A percentile compares a stretch with the other conserved stretches of the same genome.
Evolutionary conservation across 441 rosid species (phyloP).

Genomic region (Eugenia klotzschiana): DNA sequence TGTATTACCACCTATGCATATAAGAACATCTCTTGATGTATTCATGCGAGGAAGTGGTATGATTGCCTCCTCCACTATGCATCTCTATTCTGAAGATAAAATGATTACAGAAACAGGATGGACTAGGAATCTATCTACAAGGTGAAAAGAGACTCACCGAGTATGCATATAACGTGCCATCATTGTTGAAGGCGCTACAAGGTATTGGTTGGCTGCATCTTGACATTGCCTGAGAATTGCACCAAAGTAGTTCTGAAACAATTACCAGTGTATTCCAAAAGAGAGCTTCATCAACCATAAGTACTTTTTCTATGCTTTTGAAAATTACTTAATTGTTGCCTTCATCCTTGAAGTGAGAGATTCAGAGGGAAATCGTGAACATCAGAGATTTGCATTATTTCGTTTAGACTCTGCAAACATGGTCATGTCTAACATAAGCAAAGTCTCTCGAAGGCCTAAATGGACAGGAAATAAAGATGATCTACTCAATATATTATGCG

Average conservation of each 20-base stretch:
- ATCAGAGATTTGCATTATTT: neutral
- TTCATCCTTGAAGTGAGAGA: neutral
- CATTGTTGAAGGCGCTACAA: constrained; percentile 76
- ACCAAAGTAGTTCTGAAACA: neutral
- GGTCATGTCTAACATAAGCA: neutral
- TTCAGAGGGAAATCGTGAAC: neutral
- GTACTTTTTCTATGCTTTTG: neutral
- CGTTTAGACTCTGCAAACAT: neutral
- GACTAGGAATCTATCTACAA: neutral
- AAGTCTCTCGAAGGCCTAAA: neutral
- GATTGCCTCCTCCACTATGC: neutral
- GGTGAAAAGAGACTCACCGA: constrained; percentile 28
- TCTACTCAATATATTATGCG: neutral
- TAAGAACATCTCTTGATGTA: neutral
- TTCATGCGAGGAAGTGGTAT: neutral
- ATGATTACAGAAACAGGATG: neutral
- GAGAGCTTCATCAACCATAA: neutral
- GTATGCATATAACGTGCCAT: constrained; percentile 82
- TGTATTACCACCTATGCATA: neutral
- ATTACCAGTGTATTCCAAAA: neutral
- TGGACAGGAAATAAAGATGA: neutral
- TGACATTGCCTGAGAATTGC: constrained; percentile 64
- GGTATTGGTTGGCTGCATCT: constrained; percentile 79
- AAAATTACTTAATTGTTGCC: neutral
- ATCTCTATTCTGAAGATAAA: neutral